These are phyloP conservation scores for Tetracladium setigerum DNA, from an alignment of 495 filamentous ascomycete genomes.

Conservation along the genomic window DNA sequence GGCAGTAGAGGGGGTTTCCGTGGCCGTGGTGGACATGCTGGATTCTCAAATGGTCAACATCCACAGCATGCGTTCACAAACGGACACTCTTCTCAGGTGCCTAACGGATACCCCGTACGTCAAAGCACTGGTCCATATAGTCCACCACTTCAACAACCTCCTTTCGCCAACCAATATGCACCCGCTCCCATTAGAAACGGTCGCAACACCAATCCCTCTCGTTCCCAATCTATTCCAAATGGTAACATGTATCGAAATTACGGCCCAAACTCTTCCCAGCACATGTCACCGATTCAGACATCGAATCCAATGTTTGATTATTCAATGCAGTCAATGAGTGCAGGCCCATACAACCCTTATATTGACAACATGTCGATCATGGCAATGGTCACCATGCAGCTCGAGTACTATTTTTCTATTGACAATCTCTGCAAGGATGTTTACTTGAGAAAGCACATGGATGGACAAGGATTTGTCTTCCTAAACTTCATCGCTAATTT, in stretches of 20 bases:
- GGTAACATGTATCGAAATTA: conserved; percentile 17
- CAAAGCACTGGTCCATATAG: conserved; percentile 17
- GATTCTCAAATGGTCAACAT: conserved; percentile 27
- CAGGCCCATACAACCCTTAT: conserved; percentile 54
- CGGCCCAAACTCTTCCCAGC: conserved; percentile 6
- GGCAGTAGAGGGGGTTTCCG: conserved; percentile 44
- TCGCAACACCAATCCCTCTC: conserved; percentile 11
- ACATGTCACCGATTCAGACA: conserved; percentile 20
- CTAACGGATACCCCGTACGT: conserved; percentile 20
- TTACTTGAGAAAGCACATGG: conserved; percentile 86
- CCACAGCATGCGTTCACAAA: conserved; percentile 38
- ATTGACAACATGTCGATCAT: conserved; percentile 49
- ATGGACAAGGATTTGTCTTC: conserved; percentile 85
- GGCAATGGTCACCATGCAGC: conserved; percentile 56
- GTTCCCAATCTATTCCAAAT: conserved; percentile 23
- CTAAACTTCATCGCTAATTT: conserved; percentile 71
- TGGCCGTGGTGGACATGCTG: conserved; percentile 40
- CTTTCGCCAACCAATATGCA: conserved; percentile 11
- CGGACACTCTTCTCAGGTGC: conserved; percentile 35
- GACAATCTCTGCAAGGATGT: conserved; percentile 95
- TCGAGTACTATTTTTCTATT: conserved; percentile 95
- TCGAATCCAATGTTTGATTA: conserved; percentile 33
- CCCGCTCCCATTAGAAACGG: conserved; percentile 10
- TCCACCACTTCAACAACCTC: conserved; percentile 24
- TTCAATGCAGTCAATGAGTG: conserved; percentile 50